Percentiles rank a stretch among this genome's conserved stretches.
These are phyloP conservation scores for Triglochin maritima DNA, from an alignment of 106 monocot species.

Conservation along the genomic window DNA sequence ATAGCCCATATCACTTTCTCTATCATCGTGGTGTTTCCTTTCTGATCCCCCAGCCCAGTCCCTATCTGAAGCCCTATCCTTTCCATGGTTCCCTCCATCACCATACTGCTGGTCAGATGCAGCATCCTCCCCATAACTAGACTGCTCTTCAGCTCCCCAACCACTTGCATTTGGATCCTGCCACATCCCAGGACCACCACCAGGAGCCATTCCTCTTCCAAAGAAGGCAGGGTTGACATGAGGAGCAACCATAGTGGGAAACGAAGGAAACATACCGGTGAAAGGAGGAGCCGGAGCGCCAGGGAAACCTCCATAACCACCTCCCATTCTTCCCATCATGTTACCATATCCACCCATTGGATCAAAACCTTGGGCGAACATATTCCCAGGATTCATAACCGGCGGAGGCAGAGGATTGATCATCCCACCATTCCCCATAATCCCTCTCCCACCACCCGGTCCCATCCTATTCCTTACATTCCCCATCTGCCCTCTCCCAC, in stretches of 20 bases:
- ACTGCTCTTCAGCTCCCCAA: slow-evolving; percentile 78
- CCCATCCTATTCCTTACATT: slow-evolving; percentile 60
- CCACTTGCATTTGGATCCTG: slow-evolving; percentile 56
- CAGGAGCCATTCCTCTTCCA: slow-evolving; percentile 59
- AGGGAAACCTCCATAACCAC: slow-evolving; percentile 67
- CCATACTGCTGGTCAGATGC: slow-evolving; percentile 86
- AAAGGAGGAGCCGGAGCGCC: slow-evolving; percentile 52
- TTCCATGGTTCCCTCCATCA: slow-evolving; percentile 45
- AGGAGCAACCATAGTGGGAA: slow-evolving; percentile 77
- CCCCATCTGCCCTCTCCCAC: slow-evolving; percentile 50
- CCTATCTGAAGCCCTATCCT: slow-evolving; percentile 48
- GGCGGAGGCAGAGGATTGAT: slow-evolving; percentile 50
- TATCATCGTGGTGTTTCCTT: slow-evolving; percentile 47
- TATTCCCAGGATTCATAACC: slow-evolving; percentile 44
- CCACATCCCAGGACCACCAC: slow-evolving; percentile 68
- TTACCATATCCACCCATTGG: slow-evolving; percentile 51
- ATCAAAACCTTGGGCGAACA: slow-evolving; percentile 78
- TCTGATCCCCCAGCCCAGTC: slow-evolving; percentile 47
- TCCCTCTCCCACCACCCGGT: slow-evolving; percentile 52
- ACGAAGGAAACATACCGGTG: slow-evolving; percentile 71
- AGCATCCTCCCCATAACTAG: slow-evolving; percentile 81
- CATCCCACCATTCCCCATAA: slow-evolving; percentile 78
- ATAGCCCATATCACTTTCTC: slow-evolving; percentile 49
- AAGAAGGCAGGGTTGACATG: slow-evolving; percentile 90
- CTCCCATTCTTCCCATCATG: slow-evolving; percentile 75